Conservation (phyloP, 768 basidiomycete genomes). For the Kwoniella mangroviensis region DNA sequence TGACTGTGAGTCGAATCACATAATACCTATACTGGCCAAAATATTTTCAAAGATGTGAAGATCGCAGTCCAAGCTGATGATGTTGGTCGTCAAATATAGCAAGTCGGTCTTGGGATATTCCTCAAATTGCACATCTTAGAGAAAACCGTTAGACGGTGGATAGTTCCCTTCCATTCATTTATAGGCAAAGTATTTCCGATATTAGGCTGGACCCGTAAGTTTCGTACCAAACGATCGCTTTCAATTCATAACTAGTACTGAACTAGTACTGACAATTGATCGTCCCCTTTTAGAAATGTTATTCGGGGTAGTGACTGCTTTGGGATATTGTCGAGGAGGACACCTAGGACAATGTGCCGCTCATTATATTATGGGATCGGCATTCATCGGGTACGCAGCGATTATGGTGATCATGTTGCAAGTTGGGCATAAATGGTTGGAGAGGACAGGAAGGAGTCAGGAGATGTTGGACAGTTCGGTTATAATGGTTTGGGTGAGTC, state of each 20-base stretch:
- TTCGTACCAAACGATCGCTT: no score
- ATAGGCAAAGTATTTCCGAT: conserved; percentile 83
- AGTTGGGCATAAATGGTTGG: conserved; percentile 74
- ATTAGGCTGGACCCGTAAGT: conserved; percentile 74
- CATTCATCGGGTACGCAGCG: conserved; percentile 83
- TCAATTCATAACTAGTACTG: no score
- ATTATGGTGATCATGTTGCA: conserved; percentile 79
- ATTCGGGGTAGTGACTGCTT: conserved; percentile 73
- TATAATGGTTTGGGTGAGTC: conserved; percentile 57
- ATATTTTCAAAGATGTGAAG: background rate
- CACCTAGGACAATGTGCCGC: conserved; percentile 77
- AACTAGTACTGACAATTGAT: background rate
- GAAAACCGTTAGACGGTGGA: conserved; percentile 69
- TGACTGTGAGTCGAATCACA: conserved; percentile 58
- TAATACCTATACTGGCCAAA: background rate
- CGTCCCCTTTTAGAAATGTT: conserved; percentile 65
- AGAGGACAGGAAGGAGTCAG: conserved; percentile 50
- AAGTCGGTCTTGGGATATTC: conserved; percentile 78
- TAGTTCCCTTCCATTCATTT: conserved; percentile 73
- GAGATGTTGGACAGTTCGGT: conserved; percentile 59
- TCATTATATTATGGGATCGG: conserved; percentile 66
- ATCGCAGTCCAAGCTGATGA: conserved; percentile 11
- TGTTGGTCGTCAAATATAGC: conserved; percentile 53
- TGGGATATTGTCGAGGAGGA: conserved; percentile 78
- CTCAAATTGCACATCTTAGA: conserved; percentile 91